Conservation (phyloP, 2,329 filamentous ascomycete genomes). For the Mycosphaerella sp. region DNA sequence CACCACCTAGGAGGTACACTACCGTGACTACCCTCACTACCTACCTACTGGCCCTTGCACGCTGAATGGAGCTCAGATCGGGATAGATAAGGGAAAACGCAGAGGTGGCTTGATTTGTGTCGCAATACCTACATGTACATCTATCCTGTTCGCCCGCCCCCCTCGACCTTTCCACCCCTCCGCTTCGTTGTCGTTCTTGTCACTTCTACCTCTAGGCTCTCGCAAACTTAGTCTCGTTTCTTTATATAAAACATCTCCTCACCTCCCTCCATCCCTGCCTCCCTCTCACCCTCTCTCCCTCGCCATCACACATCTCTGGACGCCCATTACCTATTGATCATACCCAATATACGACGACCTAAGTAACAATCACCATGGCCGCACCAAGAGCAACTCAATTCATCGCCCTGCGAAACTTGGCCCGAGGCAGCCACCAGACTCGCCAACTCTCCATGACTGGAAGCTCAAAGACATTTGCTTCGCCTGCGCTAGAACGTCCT, state of each 20-base stretch:
- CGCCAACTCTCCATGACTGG: conserved; percentile 56
- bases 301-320: background rate
- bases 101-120: background rate
- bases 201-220: too few species aligned
- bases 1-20: too few species aligned
- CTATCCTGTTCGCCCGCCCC: background rate
- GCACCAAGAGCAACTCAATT: conserved; percentile 39
- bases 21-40: too few species aligned
- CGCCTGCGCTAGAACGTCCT: conserved; percentile 46
- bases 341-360: background rate
- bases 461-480: conserved; percentile 48
- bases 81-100: conserved; percentile 4
- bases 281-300: background rate
- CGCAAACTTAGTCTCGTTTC: too few species aligned
- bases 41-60: too few species aligned
- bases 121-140: background rate
- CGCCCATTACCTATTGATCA: background rate
- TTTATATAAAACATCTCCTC: background rate
- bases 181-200: too few species aligned
- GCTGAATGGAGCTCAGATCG: background rate
- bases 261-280: background rate
- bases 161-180: conserved; percentile 11
- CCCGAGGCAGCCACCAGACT: conserved; percentile 33
- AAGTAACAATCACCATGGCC: conserved; percentile 33
- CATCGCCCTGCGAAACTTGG: conserved; percentile 39